phyloP scores from a whole-genome alignment of 257 asterid species.

The Solanum tarapatanum region DNA sequence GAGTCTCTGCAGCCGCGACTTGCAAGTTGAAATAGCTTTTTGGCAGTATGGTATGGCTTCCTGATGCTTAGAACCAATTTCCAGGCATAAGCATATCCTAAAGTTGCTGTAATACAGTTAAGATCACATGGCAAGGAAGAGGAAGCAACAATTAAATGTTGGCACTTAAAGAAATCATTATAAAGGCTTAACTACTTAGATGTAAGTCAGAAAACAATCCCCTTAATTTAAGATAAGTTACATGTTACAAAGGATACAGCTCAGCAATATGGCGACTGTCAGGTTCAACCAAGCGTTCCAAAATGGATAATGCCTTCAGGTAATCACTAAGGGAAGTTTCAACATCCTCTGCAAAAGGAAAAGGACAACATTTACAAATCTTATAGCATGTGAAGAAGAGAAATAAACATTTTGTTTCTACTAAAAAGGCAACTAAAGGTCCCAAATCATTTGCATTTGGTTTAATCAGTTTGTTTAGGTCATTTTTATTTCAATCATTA shows the following conservation, averaged over 20 bases:
- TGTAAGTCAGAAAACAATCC: not conserved
- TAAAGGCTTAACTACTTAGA: not conserved
- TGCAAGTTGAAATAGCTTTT: slow-evolving; percentile 71
- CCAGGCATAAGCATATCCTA: slow-evolving; percentile 82
- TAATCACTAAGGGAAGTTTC: slow-evolving; percentile 94
- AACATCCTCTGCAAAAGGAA: slow-evolving; percentile 59
- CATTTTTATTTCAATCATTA: not conserved
- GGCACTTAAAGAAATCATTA: not conserved
- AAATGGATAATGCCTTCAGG: slow-evolving; percentile 71
- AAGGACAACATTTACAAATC: not conserved
- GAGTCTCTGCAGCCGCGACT: slow-evolving; percentile 60
- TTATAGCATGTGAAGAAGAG: not conserved
- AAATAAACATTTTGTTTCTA: not conserved
- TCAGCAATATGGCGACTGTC: slow-evolving; percentile 86
- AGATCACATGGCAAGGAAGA: slow-evolving; percentile 12
- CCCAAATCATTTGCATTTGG: not conserved
- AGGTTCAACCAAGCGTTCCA: slow-evolving; percentile 80
- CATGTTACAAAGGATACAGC: slow-evolving; percentile 61
- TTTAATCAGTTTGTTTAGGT: not conserved
- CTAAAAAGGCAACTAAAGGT: not conserved
- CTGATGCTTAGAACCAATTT: slow-evolving; percentile 76
- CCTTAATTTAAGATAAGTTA: not conserved
- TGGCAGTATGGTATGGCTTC: slow-evolving; percentile 77
- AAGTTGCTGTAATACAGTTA: slow-evolving; percentile 60
- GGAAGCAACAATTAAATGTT: not conserved